Evolutionary conservation across 2,329 filamentous ascomycete genomes (phyloP), one percentile per base, ranked within the genome.

Genomic region (Bipolaris sorokiniana): DNA sequence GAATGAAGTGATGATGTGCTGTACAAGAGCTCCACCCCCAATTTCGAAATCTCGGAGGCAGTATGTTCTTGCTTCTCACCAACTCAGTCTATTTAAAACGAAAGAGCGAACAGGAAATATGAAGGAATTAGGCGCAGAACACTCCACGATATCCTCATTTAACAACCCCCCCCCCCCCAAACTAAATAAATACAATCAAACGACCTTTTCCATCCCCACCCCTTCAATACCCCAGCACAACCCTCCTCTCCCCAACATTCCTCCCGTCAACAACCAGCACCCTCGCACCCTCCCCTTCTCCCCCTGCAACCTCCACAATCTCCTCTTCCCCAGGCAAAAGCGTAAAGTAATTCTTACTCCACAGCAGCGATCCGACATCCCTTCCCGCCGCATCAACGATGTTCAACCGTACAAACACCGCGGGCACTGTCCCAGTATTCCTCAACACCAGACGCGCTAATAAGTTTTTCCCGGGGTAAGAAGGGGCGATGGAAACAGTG

Each of bases 271-370:
- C 40, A 37, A 57, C 47, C 33, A 20, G 37, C 13, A 53, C 22
- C 9, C 20, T 22, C 10, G 4, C 15, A 47, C 10, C n/a, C 28
- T 15, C 31, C n/a, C 42, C 26, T 15, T n/a, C 26, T 11, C 40
- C 40, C 6, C 22, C 13, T 15, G 22, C n/a, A 1, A 68, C 46
- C 7, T 47, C 54, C 15, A 70, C 16, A 9, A 68, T 72, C 5
- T 86, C 42, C 50, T 74, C 81, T 75, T 88, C 86, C 1, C 75
- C 71, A 0, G 86, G 84, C 79, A 82, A 87, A 9, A 88, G 70
- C 1, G 85, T 87, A 11, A 88, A 75, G 58, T 88, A 88, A 58
- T 88, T 88, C 59, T 88, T 86, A 0, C 81, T 82, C 85, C 86
- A 88, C 18, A 77, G 75, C 0, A 85, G 79, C 0, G 85, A 83